Percentiles rank a stretch among this genome's conserved stretches.
phyloP scores from a whole-genome alignment of 495 filamentous ascomycete species.

The Daldinia bambusicola region DNA sequence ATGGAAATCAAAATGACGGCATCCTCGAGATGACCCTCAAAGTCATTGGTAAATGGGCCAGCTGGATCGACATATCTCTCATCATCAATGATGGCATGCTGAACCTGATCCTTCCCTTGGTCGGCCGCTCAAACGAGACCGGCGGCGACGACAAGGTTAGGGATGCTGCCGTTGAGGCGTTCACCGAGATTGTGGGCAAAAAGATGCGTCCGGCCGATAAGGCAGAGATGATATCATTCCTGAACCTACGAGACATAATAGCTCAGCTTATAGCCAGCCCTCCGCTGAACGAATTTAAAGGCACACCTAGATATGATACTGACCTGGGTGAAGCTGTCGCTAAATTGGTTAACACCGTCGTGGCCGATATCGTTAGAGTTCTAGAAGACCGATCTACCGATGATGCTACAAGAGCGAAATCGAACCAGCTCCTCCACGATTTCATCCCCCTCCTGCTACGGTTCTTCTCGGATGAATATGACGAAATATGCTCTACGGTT shows the following conservation, averaged over 20 bases:
- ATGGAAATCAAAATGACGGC: constrained; percentile 75
- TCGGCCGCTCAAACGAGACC: constrained; percentile 64
- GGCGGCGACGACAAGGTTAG: constrained; percentile 75
- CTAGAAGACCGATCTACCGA: constrained; percentile 64
- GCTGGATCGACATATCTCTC: constrained; percentile 96
- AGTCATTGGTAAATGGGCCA: constrained; percentile 92
- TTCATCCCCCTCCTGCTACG: constrained; percentile 88
- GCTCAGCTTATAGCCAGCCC: constrained; percentile 82
- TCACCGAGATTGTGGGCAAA: constrained; percentile 95
- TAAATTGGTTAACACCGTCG: constrained; percentile 91
- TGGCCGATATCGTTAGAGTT: constrained; percentile 84
- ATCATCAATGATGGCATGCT: constrained; percentile 90
- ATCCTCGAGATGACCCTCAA: constrained; percentile 88
- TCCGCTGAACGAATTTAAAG: constrained; percentile 77
- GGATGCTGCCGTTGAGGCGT: constrained; percentile 88
- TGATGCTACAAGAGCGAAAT: constrained; percentile 67
- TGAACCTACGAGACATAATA: constrained; percentile 85
- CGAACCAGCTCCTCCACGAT: constrained; percentile 77
- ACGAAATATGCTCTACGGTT: constrained; percentile 95
- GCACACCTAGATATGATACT: constrained; percentile 86
- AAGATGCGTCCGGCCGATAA: constrained; percentile 97
- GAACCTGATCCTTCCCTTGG: constrained; percentile 81
- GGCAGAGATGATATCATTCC: constrained; percentile 88
- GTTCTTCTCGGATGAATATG: constrained; percentile 97
- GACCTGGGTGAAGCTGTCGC: constrained; percentile 94